Evolutionary conservation across 2,329 filamentous ascomycete genomes (phyloP).

Genomic region (Fusarium tjaetaba): DNA sequence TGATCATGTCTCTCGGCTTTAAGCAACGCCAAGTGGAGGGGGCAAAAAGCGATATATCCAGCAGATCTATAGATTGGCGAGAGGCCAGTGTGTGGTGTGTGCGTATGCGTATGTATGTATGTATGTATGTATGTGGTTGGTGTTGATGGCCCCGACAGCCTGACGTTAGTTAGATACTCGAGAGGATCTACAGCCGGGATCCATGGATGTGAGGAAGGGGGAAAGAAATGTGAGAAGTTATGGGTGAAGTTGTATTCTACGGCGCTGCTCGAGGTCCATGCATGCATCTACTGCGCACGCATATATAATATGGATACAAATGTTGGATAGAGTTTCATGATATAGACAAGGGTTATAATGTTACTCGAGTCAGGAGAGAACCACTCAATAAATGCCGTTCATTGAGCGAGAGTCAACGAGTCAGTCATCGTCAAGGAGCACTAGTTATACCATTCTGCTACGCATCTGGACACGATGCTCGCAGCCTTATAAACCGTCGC

Average conservation of each 20-base stretch:
- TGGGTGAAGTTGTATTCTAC: conserved; percentile 29
- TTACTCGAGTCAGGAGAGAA: neutral
- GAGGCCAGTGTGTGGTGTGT: conserved; percentile 18
- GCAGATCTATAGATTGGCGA: conserved; percentile 32
- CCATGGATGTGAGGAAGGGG: neutral
- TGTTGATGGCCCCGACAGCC: conserved; percentile 4
- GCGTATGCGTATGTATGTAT: neutral
- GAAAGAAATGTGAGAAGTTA: conserved; percentile 15
- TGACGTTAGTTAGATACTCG: neutral
- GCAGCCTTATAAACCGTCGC: neutral
- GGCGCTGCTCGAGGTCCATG: conserved; percentile 11
- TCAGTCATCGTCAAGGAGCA: neutral
- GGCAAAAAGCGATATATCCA: neutral
- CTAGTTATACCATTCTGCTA: too few relatives aligned
- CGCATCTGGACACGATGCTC: neutral
- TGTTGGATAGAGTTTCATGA: conserved; percentile 3
- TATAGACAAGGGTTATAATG: conserved; percentile 19
- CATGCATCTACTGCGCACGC: conserved; percentile 22
- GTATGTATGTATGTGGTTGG: conserved; percentile 8
- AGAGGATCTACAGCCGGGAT: conserved; percentile 27
- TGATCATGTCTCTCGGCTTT: conserved; percentile 17
- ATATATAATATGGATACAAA: conserved; percentile 21
- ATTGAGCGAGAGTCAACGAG: too few relatives aligned
- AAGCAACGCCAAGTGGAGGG: conserved; percentile 32
- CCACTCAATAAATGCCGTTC: neutral